Evolutionary conservation across 495 filamentous ascomycete species (phyloP).

Genomic region (Penicillium mononematosum): DNA sequence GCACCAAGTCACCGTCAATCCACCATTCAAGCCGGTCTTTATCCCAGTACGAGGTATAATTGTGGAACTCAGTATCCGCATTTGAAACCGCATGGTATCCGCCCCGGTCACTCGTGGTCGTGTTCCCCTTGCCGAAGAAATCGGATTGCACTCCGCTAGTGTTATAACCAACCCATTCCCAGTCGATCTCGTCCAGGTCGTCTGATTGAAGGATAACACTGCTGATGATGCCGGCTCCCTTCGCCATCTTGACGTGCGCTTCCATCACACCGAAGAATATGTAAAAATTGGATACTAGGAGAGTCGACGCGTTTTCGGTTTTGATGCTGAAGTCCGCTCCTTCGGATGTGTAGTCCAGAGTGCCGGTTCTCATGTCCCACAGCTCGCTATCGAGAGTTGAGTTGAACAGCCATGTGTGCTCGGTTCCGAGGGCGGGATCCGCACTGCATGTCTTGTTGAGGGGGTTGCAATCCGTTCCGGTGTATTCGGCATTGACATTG

Average conservation of each 20-base stretch:
- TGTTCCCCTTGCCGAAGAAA: conserved; percentile 84
- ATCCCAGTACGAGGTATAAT: conserved; percentile 83
- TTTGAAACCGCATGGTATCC: conserved; percentile 46
- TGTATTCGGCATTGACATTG: conserved; percentile 1
- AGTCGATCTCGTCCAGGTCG: conserved; percentile 84
- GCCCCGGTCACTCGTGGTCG: conserved; percentile 64
- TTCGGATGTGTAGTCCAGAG: conserved; percentile 57
- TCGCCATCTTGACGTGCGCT: conserved; percentile 61
- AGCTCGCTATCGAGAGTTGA: conserved; percentile 60
- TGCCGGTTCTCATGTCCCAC: conserved; percentile 63
- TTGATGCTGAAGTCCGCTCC: conserved; percentile 65
- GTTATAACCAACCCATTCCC: conserved; percentile 54
- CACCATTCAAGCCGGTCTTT: conserved; percentile 67
- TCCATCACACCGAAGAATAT: conserved; percentile 75
- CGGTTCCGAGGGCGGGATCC: conserved; percentile 75
- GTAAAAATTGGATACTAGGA: conserved; percentile 63
- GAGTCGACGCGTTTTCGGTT: conserved; percentile 51
- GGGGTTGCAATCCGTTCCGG: conserved; percentile 58
- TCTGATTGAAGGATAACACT: conserved; percentile 80
- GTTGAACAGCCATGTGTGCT: conserved; percentile 71
- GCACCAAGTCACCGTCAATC: conserved; percentile 66
- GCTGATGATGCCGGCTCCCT: conserved; percentile 70
- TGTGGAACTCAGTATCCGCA: conserved; percentile 64
- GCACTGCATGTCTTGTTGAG: conserved; percentile 62
- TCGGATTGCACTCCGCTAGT: conserved; percentile 69